A percentile compares a stretch with the other conserved stretches of the same genome.
Evolutionary conservation across 148 eudicot genomes (phyloP).

Genomic region (Camellia japonica): DNA sequence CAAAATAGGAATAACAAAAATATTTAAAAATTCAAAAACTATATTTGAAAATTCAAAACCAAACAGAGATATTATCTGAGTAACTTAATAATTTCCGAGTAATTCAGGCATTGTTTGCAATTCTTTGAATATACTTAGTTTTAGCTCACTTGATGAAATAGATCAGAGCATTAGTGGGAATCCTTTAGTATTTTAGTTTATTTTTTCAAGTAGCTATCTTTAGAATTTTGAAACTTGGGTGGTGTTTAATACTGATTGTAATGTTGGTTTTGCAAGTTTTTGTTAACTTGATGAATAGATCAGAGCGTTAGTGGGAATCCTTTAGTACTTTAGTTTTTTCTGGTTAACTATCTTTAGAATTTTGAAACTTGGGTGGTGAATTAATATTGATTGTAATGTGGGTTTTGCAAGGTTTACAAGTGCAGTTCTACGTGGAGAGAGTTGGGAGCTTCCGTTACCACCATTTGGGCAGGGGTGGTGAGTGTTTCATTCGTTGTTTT

Average conservation of each 20-base stretch:
- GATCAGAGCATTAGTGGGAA: not conserved
- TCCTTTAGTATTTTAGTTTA: not conserved
- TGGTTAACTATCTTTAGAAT: not conserved
- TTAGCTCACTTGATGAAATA: too few relatives aligned
- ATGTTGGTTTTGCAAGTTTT: slow-evolving; percentile 43
- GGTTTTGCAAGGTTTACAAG: slow-evolving; percentile 68
- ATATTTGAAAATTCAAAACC: too few relatives aligned
- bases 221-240: not conserved
- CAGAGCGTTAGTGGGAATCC: not conserved
- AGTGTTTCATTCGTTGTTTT: slow-evolving; percentile 22
- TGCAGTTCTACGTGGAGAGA: slow-evolving; percentile 81
- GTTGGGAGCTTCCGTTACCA: slow-evolving; percentile 86
- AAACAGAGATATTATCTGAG: too few relatives aligned
- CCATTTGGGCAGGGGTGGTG: slow-evolving; percentile 98
- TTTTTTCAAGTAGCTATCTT: not conserved
- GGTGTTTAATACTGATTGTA: not conserved
- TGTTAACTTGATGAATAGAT: too few relatives aligned
- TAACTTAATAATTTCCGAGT: not conserved
- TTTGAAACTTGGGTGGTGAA: not conserved
- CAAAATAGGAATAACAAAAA: too few relatives aligned
- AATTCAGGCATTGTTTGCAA: not conserved
- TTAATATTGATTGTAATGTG: not conserved
- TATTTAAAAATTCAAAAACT: too few relatives aligned
- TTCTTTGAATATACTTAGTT: not conserved
- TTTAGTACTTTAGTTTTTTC: not conserved